A percentile compares a stretch with the other conserved stretches of the same genome.
phyloP scores from a whole-genome alignment of 306 rosid species.

The Carpinus viminea region DNA sequence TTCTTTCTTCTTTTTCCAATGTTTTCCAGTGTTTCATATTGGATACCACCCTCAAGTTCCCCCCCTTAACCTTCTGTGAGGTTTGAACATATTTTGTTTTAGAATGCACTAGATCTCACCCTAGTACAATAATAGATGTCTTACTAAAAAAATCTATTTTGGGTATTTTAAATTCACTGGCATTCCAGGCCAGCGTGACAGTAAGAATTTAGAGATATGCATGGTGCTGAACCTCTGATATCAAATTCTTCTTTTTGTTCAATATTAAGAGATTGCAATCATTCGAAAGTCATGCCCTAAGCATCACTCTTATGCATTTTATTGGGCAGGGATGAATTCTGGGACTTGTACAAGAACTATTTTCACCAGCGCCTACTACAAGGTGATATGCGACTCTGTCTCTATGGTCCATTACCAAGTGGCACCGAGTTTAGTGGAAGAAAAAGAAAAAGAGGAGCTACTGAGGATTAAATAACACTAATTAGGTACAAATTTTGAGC shows the following conservation, averaged over 20 bases:
- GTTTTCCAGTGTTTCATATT: neutral
- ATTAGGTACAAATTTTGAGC: conserved; percentile 20
- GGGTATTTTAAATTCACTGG: neutral
- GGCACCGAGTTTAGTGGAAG: conserved; percentile 35
- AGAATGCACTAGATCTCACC: neutral
- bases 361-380: conserved; percentile 60
- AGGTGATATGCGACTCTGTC: conserved; percentile 60
- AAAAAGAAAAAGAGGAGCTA: conserved; percentile 37
- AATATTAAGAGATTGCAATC: neutral
- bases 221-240: neutral
- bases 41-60: neutral
- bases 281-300: neutral
- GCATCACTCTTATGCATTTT: neutral
- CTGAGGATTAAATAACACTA: conserved; percentile 7
- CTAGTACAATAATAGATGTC: neutral
- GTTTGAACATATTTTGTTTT: neutral
- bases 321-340: conserved; percentile 81
- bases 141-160: neutral
- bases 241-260: neutral
- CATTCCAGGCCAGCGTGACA: neutral
- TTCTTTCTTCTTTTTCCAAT: neutral
- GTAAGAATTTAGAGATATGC: neutral
- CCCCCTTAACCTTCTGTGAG: neutral
- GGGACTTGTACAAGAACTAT: conserved; percentile 78
- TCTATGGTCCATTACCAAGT: conserved; percentile 54